A percentile compares a stretch with the other conserved stretches of the same genome.
Evolutionary conservation across 495 filamentous ascomycete genomes (phyloP).

Genomic region (Pseudoneurospora amorphoporcata): DNA sequence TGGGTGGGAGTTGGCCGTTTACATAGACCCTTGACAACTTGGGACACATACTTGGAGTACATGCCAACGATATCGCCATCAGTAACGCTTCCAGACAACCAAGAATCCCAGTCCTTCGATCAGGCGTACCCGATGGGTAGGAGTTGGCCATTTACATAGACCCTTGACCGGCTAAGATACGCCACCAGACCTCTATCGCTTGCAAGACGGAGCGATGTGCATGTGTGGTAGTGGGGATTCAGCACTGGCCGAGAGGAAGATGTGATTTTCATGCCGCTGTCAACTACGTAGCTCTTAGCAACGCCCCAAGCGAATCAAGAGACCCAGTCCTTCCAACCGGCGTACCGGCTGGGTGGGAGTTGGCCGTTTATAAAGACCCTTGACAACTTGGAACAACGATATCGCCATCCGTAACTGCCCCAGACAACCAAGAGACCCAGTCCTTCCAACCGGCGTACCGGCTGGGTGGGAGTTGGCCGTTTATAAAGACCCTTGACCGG

Average conservation of each 20-base stretch:
- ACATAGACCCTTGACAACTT: not conserved
- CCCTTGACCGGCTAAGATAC: not conserved
- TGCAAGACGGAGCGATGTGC: not conserved
- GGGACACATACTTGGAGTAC: not conserved
- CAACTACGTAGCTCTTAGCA: not conserved
- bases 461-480: not conserved
- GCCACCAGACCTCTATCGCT: too few species aligned
- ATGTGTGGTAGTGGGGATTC: not conserved
- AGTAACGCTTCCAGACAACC: not conserved
- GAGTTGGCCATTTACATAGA: not conserved
- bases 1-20: not conserved
- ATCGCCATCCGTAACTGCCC: not conserved
- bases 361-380: not conserved
- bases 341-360: not conserved
- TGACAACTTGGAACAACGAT: not conserved
- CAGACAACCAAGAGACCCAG: not conserved
- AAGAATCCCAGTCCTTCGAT: not conserved
- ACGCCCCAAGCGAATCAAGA: not conserved
- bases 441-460: not conserved
- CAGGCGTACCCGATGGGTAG: not conserved
- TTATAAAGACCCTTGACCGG: not conserved
- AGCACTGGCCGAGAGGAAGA: not conserved
- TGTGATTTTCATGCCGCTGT: not conserved
- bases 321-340: not conserved
- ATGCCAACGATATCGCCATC: too few species aligned